Base-by-base conservation (phyloP, 306 rosid species). In the Pyrus pyrifolia region DNA sequence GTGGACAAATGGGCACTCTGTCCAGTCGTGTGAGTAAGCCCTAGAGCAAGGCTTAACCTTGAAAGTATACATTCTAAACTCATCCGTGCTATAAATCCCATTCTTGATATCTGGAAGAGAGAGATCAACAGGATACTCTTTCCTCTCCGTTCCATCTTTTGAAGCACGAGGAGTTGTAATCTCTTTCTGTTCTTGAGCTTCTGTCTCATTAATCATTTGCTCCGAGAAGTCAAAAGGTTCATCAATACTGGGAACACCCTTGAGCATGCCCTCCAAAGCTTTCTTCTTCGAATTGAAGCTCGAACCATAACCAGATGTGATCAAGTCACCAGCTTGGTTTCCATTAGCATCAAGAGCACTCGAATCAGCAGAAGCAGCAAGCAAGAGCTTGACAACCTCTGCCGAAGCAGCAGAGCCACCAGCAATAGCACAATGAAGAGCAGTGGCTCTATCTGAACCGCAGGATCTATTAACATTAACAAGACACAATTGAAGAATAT, bases 1-100 rank as follows among this genome's bases (percentile, higher is more conserved):
- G 89, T 93, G 98, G 73, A 87, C 97, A 73, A 88, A 93, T 3
- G 98, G 98, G 51, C 98, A 93, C 89, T 91, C 97, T 4, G 97
- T 93, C 97, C 98, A 93, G 73, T 93, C 98, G 31, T 93, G 98
- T 29, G 98, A 88, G 75, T 93, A 93, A 70, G 98, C 97, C 82
- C 98, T 91, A 57, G 98, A 91, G 77, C 98, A 93, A 29, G 98
- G 97, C 82, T 83, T 91, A 76, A 93, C 91, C 79, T 93, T 93
- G 84, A 91, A 91, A 61, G 86, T 83, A 68, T 79, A 93, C 98
- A 93, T 93, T 78, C 98, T 84, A 74, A 93, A 93, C 76, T 93
- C 98, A 85, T 93, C 96, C 3, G 98, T 87, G 74, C 98, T 75
- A 70, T 89, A 93, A 22, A 93, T 83, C 38, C 89, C 98, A 53